Evolutionary conservation across 2,329 filamentous ascomycete species (phyloP).

Genomic region (Acrocalymma vagum): DNA sequence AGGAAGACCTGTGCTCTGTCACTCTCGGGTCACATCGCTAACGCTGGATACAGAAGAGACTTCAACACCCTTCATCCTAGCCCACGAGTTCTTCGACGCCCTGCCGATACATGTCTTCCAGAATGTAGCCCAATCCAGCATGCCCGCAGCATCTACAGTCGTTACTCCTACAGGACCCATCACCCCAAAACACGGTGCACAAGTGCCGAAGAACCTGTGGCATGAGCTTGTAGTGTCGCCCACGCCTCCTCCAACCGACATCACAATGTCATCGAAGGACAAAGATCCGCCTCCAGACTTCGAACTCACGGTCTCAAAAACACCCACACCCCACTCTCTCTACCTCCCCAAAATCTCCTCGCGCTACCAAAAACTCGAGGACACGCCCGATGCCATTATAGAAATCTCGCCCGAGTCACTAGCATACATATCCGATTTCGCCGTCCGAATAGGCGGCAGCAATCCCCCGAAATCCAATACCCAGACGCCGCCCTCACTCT

Average conservation of each 20-base stretch:
- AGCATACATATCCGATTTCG: slow-evolving; percentile 82
- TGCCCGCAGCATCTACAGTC: slow-evolving; percentile 49
- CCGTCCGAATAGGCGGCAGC: slow-evolving; percentile 79
- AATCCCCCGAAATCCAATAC: slow-evolving; percentile 49
- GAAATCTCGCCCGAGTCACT: slow-evolving; percentile 91
- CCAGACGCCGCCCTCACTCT: slow-evolving; percentile 52
- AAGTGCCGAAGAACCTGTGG: slow-evolving; percentile 48
- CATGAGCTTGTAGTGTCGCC: slow-evolving; percentile 55
- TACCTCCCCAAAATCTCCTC: slow-evolving; percentile 84
- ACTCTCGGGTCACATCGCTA: slow-evolving; percentile 10
- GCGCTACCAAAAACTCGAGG: slow-evolving; percentile 79
- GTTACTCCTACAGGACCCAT: slow-evolving; percentile 60
- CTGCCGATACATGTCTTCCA: slow-evolving; percentile 96
- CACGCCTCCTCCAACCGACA: slow-evolving; percentile 52
- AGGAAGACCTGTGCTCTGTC: slow-evolving; percentile 29
- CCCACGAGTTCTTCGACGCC: slow-evolving; percentile 98
- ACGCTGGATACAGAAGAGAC: slow-evolving; percentile 60
- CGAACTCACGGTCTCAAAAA: slow-evolving; percentile 79
- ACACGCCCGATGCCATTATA: slow-evolving; percentile 73
- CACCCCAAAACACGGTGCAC: slow-evolving; percentile 48
- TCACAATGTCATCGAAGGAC: slow-evolving; percentile 18
- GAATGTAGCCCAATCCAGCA: slow-evolving; percentile 63
- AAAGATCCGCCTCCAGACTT: slow-evolving; percentile 73
- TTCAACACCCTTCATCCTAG: slow-evolving; percentile 89
- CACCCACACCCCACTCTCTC: slow-evolving; percentile 80